These are phyloP conservation scores for Chaetomium sp. DNA, from an alignment of 2,329 filamentous ascomycete species.

Conservation along the genomic window DNA sequence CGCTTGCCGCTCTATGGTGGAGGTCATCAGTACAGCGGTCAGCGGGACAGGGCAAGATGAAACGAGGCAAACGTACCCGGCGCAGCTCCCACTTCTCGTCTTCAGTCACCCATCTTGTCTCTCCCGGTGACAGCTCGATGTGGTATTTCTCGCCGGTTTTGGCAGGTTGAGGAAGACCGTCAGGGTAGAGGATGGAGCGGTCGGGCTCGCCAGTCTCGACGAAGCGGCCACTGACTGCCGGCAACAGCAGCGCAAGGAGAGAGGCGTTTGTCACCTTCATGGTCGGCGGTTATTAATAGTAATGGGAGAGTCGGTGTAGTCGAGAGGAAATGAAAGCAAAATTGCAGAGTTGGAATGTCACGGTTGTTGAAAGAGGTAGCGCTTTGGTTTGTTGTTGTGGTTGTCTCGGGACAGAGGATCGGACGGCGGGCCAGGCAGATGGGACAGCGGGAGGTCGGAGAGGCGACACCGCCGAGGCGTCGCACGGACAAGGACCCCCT, in stretches of 20 bases:
- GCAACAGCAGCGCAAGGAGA: slow-evolving; percentile 57
- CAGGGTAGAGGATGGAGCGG: slow-evolving; percentile 52
- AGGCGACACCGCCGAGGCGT: neutral
- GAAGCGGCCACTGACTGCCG: slow-evolving; percentile 58
- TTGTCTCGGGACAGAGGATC: slow-evolving; percentile 1
- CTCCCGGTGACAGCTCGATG: slow-evolving; percentile 81
- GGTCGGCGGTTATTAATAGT: slow-evolving; percentile 15
- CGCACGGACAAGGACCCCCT: neutral
- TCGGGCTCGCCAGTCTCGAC: slow-evolving; percentile 55
- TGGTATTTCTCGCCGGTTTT: slow-evolving; percentile 61
- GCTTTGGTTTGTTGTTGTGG: neutral
- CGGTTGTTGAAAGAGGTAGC: neutral
- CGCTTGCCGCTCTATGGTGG: slow-evolving; percentile 71
- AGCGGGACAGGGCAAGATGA: slow-evolving; percentile 16
- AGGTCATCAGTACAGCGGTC: slow-evolving; percentile 18
- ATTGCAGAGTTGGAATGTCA: neutral
- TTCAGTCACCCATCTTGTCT: slow-evolving; percentile 86
- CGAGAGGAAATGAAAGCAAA: neutral
- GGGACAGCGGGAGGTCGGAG: neutral
- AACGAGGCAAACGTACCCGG: slow-evolving; percentile 58
- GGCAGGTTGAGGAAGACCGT: slow-evolving; percentile 41
- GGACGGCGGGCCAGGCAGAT: neutral
- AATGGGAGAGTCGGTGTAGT: neutral
- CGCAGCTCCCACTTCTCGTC: slow-evolving; percentile 93
- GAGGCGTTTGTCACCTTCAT: slow-evolving; percentile 60